phyloP scores from a whole-genome alignment of 2,329 filamentous ascomycete species.

The Xylaria arbuscula region DNA sequence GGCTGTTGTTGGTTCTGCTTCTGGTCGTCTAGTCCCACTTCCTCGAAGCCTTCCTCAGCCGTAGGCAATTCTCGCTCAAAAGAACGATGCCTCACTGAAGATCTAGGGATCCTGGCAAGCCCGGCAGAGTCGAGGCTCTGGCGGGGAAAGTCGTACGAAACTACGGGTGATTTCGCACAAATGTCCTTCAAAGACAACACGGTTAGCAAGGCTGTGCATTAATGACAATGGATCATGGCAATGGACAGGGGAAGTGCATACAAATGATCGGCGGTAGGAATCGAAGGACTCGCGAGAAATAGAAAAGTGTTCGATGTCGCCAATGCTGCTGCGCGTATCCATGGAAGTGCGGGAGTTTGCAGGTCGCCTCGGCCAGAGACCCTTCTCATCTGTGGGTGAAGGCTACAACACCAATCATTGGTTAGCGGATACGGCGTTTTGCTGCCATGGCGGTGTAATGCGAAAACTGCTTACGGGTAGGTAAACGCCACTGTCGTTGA shows the following conservation, averaged over 20 bases:
- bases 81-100: constrained; percentile 67
- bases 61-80: constrained; percentile 72
- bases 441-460: constrained; percentile 6
- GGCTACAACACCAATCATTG: constrained; percentile 64
- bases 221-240: neutral
- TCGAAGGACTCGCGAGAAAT: constrained; percentile 98
- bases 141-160: constrained; percentile 70
- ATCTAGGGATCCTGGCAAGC: constrained; percentile 70
- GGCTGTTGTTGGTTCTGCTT: constrained; percentile 62
- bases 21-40: constrained; percentile 86
- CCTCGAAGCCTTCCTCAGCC: constrained; percentile 85
- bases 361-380: constrained; percentile 74
- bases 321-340: constrained; percentile 68
- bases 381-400: constrained; percentile 87
- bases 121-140: constrained; percentile 84
- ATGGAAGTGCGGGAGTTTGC: constrained; percentile 65
- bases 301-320: constrained; percentile 91
- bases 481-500: constrained; percentile 95
- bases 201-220: constrained; percentile 19
- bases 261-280: constrained; percentile 94
- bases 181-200: constrained; percentile 71
- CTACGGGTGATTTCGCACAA: constrained; percentile 83
- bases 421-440: constrained; percentile 42
- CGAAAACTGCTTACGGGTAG: constrained; percentile 76
- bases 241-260: constrained; percentile 60